phyloP scores from a whole-genome alignment of 768 basidiomycete genomes.

The Boletus rubescentipes region DNA sequence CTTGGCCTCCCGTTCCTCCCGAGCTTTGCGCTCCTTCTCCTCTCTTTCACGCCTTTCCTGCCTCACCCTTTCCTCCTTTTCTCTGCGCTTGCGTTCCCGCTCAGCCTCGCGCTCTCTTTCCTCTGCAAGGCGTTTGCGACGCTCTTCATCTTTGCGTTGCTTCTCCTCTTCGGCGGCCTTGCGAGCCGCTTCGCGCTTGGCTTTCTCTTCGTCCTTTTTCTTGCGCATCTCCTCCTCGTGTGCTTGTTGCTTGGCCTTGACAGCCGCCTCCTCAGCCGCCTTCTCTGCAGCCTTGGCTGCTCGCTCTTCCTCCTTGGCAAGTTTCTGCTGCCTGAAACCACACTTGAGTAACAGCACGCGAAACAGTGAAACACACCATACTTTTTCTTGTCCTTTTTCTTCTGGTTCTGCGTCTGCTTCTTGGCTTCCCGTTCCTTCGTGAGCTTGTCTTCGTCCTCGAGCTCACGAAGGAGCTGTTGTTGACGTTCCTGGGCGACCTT shows the following conservation, averaged over 20 bases:
- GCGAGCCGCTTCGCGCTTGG: conserved; percentile 69
- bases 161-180: conserved; percentile 83
- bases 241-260: conserved; percentile 71
- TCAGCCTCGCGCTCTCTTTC: conserved; percentile 81
- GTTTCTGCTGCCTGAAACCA: conserved; percentile 75
- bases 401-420: conserved; percentile 91
- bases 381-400: conserved; percentile 99
- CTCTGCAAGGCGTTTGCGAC: conserved; percentile 69
- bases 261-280: conserved; percentile 80
- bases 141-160: conserved; percentile 80
- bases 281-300: conserved; percentile 81
- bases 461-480: conserved; percentile 86
- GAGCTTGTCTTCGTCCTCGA: conserved; percentile 92
- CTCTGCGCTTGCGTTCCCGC: conserved; percentile 69
- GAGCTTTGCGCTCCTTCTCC: conserved; percentile 61
- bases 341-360: conserved; percentile 1
- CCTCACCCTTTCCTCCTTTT: conserved; percentile 64
- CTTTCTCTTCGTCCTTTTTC: conserved; percentile 86
- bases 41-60: conserved; percentile 55
- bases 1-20: conserved; percentile 65
- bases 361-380: conserved; percentile 38
- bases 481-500: conserved; percentile 96
- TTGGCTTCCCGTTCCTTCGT: conserved; percentile 88
- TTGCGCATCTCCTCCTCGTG: conserved; percentile 79
- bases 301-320: conserved; percentile 89